Evolutionary conservation across 2,329 filamentous ascomycete genomes (phyloP).

Genomic region (Madurella mycetomatis): DNA sequence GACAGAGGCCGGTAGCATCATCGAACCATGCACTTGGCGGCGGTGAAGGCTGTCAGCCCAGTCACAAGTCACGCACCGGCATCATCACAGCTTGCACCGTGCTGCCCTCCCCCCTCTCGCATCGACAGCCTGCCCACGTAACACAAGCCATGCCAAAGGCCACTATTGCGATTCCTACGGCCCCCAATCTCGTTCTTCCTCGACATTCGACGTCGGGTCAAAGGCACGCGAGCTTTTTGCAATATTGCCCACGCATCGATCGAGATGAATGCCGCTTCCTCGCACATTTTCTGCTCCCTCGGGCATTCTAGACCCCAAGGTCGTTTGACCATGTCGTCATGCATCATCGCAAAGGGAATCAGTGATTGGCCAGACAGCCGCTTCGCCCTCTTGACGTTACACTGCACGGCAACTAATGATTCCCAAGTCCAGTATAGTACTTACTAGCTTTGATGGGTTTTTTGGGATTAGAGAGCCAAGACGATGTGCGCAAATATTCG

Average conservation of each 20-base stretch:
- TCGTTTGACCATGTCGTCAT: not conserved
- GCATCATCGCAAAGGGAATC: not conserved
- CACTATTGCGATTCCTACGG: slow-evolving; percentile 7
- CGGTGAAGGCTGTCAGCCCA: too few relatives aligned
- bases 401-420: not conserved
- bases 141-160: not conserved
- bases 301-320: not conserved
- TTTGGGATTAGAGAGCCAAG: not conserved
- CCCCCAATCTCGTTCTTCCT: slow-evolving; percentile 4
- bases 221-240: not conserved
- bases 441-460: slow-evolving; percentile 8
- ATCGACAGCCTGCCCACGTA: slow-evolving; percentile 6
- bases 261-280: not conserved
- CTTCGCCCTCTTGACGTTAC: slow-evolving; percentile 10
- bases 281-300: not conserved
- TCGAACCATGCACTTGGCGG: not conserved
- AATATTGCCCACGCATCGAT: too few relatives aligned
- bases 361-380: slow-evolving; percentile 16
- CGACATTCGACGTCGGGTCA: not conserved
- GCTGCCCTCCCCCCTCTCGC: not conserved
- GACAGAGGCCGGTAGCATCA: not conserved
- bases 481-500: not conserved
- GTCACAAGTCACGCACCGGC: too few relatives aligned
- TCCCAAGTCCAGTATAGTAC: not conserved
- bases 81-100: not conserved